These are phyloP conservation scores for Rhizopus microsporus DNA, from an alignment of 371 early-diverging fungal genomes.

Conservation along the genomic window DNA sequence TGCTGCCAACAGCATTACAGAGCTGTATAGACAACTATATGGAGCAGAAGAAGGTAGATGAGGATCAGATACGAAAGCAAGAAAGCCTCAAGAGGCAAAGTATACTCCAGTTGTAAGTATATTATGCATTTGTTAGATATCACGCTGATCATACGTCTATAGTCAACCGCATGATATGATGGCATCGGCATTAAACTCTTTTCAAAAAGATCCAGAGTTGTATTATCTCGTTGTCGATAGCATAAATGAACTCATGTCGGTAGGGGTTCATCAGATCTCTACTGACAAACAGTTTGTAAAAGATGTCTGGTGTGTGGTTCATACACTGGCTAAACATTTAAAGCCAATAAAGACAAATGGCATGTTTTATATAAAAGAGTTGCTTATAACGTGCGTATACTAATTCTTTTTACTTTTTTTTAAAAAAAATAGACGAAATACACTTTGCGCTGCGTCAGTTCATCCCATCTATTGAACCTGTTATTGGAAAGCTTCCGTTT, in stretches of 20 bases:
- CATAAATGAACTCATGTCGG: constrained; percentile 31
- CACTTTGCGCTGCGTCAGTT: constrained; percentile 35
- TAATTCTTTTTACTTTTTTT: no score
- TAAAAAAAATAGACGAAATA: constrained; percentile 32
- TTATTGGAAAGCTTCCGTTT: constrained; percentile 51
- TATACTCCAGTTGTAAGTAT: constrained; percentile 38
- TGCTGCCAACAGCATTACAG: constrained; percentile 40
- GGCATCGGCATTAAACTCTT: constrained; percentile 30
- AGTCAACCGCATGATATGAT: constrained; percentile 48
- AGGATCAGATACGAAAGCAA: constrained; percentile 49
- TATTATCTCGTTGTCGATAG: constrained; percentile 48
- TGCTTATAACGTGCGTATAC: background rate
- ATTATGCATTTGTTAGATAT: background rate
- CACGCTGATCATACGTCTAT: background rate
- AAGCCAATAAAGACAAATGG: constrained; percentile 27
- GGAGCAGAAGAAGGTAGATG: constrained; percentile 51
- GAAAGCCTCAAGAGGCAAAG: constrained; percentile 42
- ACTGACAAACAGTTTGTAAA: constrained; percentile 32
- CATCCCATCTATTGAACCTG: constrained; percentile 51
- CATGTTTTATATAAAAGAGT: constrained; percentile 13
- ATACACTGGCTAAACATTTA: constrained; percentile 34
- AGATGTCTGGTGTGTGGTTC: constrained; percentile 47
- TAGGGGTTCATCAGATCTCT: constrained; percentile 24
- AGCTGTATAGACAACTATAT: constrained; percentile 48
- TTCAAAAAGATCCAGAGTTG: constrained; percentile 39